Conservation (phyloP, 2,329 filamentous ascomycete species). For the Verticillium alfalfae region DNA sequence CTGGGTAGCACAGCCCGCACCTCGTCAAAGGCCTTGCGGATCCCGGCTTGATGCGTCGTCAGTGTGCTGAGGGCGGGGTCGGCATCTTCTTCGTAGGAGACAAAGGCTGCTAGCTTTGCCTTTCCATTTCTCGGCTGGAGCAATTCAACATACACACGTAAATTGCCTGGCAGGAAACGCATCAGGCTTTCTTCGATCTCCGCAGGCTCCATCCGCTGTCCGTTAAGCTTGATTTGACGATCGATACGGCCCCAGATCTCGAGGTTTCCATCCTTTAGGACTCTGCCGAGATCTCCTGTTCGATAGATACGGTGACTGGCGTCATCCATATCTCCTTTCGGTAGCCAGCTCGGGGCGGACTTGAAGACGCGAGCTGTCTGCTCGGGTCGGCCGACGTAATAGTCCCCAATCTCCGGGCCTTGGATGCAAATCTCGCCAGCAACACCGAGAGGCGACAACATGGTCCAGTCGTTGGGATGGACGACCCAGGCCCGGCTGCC, state of each 20-base stretch:
- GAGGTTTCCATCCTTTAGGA: slow-evolving; percentile 16
- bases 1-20: background rate
- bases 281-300: slow-evolving; percentile 15
- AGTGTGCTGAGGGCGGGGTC: background rate
- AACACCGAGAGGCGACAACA: slow-evolving; percentile 12
- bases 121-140: background rate
- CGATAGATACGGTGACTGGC: slow-evolving; percentile 10
- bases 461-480: slow-evolving; percentile 9
- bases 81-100: background rate
- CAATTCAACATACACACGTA: background rate
- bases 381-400: background rate
- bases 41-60: background rate
- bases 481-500: slow-evolving; percentile 14
- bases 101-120: background rate
- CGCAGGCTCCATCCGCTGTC: slow-evolving; percentile 23
- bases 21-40: background rate
- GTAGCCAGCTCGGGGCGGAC: background rate
- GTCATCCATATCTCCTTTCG: background rate
- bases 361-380: slow-evolving; percentile 2
- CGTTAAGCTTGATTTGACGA: slow-evolving; percentile 24
- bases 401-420: slow-evolving; percentile 3
- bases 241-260: slow-evolving; percentile 20
- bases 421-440: slow-evolving; percentile 16
- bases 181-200: slow-evolving; percentile 21
- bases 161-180: background rate